phyloP scores from a whole-genome alignment of 1,284 basidiomycete genomes.

The Cryptococcus sp. region DNA sequence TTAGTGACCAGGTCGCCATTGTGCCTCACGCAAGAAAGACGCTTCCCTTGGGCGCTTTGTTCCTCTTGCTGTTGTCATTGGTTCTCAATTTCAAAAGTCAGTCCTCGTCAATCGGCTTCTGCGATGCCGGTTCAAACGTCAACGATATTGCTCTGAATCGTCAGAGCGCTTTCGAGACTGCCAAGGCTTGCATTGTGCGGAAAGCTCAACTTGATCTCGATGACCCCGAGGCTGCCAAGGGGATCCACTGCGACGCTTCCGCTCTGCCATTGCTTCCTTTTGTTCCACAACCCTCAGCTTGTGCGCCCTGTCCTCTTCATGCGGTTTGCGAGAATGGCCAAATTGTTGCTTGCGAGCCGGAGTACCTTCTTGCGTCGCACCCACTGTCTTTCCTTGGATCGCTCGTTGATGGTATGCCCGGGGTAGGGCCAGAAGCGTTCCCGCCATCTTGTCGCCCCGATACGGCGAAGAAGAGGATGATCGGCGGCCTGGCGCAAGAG shows the following conservation, averaged over 20 bases:
- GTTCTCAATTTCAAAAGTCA: constrained; percentile 55
- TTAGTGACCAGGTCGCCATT: constrained; percentile 10
- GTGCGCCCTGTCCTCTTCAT: constrained; percentile 81
- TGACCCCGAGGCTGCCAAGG: constrained; percentile 14
- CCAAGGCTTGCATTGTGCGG: constrained; percentile 61
- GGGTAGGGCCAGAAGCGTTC: constrained; percentile 73
- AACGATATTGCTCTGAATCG: constrained; percentile 60
- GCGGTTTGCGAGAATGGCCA: constrained; percentile 67
- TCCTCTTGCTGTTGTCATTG: constrained; percentile 56
- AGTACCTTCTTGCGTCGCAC: constrained; percentile 62
- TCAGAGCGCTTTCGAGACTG: constrained; percentile 53
- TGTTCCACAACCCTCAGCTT: constrained; percentile 66
- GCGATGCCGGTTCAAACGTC: constrained; percentile 66
- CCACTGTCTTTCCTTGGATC: constrained; percentile 37
- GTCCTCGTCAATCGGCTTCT: constrained; percentile 76
- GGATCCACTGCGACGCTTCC: constrained; percentile 33
- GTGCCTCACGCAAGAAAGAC: constrained; percentile 33
- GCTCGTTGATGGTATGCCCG: constrained; percentile 70
- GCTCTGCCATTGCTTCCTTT: constrained; percentile 58
- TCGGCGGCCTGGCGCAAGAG: constrained; percentile 73
- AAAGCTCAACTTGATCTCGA: constrained; percentile 30
- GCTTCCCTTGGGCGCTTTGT: constrained; percentile 54
- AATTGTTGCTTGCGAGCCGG: constrained; percentile 68
- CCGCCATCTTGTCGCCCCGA: constrained; percentile 81
- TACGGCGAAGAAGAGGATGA: constrained; percentile 72